Conservation (phyloP, 192 early-diverging fungal species). For the Backusella macrospora region DNA sequence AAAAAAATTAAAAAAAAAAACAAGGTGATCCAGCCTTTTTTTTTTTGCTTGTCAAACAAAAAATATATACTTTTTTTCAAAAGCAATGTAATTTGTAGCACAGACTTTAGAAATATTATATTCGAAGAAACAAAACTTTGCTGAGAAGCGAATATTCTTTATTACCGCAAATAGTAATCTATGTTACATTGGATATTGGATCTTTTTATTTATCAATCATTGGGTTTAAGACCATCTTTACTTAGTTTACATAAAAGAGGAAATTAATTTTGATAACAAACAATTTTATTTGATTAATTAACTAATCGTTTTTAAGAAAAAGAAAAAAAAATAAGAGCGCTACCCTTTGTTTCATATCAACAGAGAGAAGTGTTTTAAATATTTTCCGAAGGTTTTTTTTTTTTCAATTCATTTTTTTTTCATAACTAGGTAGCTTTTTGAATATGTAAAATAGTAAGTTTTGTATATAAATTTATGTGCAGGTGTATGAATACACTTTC, state of each 20-base stretch:
- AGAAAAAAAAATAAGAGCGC: too few species aligned
- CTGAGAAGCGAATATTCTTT: background rate
- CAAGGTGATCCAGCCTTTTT: background rate
- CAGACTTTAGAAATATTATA: background rate
- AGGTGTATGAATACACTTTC: background rate
- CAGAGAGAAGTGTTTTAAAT: too few species aligned
- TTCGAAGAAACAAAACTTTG: background rate
- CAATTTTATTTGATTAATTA: too few species aligned
- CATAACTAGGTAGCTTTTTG: background rate
- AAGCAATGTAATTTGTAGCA: background rate
- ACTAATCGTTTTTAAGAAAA: too few species aligned
- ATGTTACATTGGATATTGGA: background rate
- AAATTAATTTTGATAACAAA: too few species aligned
- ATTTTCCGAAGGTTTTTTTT: background rate
- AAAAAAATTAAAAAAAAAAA: constrained; percentile 20
- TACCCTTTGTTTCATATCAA: too few species aligned
- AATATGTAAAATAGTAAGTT: background rate
- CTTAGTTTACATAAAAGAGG: too few species aligned
- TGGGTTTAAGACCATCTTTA: too few species aligned
- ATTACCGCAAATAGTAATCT: background rate
- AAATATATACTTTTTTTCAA: too few species aligned
- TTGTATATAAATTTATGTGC: background rate
- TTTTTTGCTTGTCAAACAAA: background rate
- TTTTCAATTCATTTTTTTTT: background rate
- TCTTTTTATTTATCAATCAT: too few species aligned